These are phyloP conservation scores for Mycosphaerelloides madeirae DNA, from an alignment of 2,329 filamentous ascomycete species.

Conservation along the genomic window DNA sequence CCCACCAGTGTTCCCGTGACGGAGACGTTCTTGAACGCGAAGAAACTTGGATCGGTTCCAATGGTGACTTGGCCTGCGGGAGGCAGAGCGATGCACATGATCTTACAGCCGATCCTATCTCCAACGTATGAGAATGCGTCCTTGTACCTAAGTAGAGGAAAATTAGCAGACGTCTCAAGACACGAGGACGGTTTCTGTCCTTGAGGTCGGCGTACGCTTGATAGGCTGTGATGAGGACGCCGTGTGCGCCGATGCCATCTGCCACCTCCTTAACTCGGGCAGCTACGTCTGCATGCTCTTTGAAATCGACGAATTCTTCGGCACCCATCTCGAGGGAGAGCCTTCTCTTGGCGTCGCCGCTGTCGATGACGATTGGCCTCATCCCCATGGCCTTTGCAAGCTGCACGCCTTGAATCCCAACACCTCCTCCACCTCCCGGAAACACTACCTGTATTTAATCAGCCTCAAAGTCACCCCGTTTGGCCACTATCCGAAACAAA, in stretches of 20 bases:
- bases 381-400: slow-evolving; percentile 49
- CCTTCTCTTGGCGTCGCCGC: slow-evolving; percentile 44
- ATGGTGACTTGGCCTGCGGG: slow-evolving; percentile 34
- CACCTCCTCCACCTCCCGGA: slow-evolving; percentile 51
- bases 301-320: slow-evolving; percentile 55
- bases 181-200: too few relatives aligned
- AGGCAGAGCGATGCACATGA: slow-evolving; percentile 47
- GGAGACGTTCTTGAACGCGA: slow-evolving; percentile 28
- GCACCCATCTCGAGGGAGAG: slow-evolving; percentile 49
- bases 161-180: too few relatives aligned
- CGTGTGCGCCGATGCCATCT: slow-evolving; percentile 46
- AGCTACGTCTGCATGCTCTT: slow-evolving; percentile 36
- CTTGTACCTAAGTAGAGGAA: too few relatives aligned
- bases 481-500: too few relatives aligned
- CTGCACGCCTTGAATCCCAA: slow-evolving; percentile 55
- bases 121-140: slow-evolving; percentile 44
- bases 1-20: slow-evolving; percentile 42
- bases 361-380: slow-evolving; percentile 53
- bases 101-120: slow-evolving; percentile 44
- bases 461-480: too few relatives aligned
- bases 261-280: slow-evolving; percentile 44
- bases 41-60: slow-evolving; percentile 32
- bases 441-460: too few relatives aligned
- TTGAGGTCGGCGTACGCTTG: too few relatives aligned
- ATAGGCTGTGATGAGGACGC: slow-evolving; percentile 36